Evolutionary conservation across 805 yeast genomes (phyloP), one percentile per base, ranked within the genome.

Genomic region (Yamadazyma sp.): DNA sequence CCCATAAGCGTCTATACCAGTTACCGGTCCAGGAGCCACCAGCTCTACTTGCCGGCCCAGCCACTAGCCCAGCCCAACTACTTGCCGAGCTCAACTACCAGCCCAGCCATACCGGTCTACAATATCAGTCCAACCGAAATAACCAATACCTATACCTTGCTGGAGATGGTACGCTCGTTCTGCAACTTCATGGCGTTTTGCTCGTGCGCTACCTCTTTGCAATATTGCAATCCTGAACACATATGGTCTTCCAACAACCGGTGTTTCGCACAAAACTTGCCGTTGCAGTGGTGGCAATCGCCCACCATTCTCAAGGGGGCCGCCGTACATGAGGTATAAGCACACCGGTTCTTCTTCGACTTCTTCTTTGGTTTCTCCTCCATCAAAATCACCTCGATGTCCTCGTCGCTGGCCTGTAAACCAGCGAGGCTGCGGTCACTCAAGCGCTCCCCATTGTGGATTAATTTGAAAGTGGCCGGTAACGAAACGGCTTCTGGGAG

Each of bases 201-300:
- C 49, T 84, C 90, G 52, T 86, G 95, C 48, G 87, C 79, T 51
- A 75, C 78, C 51, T 87, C 90, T 68, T 86, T 86, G 68, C 95
- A 87, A 47, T 67, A 73, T 54, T 82, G 83, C 42, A 88, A 72
- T 5, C 93, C 95, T 40, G 73, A 70, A 57, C 96, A 88, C 42
- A 72, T 59, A 62, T 88, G 96, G 59, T 82, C 88, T 61, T 88
- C 96, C 64, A 89, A 70, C 39, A 88, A 69, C 40, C 96, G 75
- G 64, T 88, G 96, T 53, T 84, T 83, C 21, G 91, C 82, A 61
- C 96, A 88, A 60, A 78, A 88, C 53, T 82, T 83, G 30, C 95
- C 95, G 32, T 77, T 77, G 60, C 96, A 88, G 55, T 81, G 84
- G 37, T 80, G 75, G 60, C 96, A 88, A 57, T 82, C 89, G 32